Evolutionary conservation across 768 basidiomycete genomes (phyloP), one percentile per base, ranked within the genome.

Genomic region (Omphalotus guepiniiformis): DNA sequence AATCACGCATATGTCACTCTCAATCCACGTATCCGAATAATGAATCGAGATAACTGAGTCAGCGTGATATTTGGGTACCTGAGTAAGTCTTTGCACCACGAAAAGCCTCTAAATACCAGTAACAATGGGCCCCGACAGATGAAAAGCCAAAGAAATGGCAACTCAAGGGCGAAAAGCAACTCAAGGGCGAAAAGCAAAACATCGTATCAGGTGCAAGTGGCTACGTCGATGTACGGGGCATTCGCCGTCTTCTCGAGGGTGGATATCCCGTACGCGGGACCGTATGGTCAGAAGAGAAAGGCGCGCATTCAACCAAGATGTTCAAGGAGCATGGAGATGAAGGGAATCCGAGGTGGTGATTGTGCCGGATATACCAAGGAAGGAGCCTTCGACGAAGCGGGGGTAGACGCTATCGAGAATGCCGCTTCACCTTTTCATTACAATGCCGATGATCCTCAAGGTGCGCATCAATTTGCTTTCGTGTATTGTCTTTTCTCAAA

Each of bases 301-400:
- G 76, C 2, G 61, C 73, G 1, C 76, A 79, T 54, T 64, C 90
- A 47, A 63, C 67, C 46, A 67, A 82, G 21, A 49, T 72, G 39
- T 85, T 88, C 63, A 67, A 71, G 11, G 57, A 65, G 0, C 75
- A 75, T 49, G 80, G 77, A 0, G 75, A 78, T 52, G n/a, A n/a
- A n/a, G n/a, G n/a, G n/a, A 76, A 70, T 78, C 88, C 53, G 81
- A 86, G 53, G 61, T 81, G 32, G 77, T 77, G 15, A 65, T 88
- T 21, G 86, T 92, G 0, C 73, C 78, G 38, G 88, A 93, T 56
- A 85, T 92, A 59, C 62, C 5, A 60, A 64, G 80, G 74, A 74
- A 2, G 79, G 78, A 6, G 85, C 83, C 1, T 93, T 90, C 52
- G 87, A 92, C 59, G 80, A 88, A 42, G 88, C 82, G 60, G 87